phyloP scores from a whole-genome alignment of 495 filamentous ascomycete species.

The Patellaria atrata region DNA sequence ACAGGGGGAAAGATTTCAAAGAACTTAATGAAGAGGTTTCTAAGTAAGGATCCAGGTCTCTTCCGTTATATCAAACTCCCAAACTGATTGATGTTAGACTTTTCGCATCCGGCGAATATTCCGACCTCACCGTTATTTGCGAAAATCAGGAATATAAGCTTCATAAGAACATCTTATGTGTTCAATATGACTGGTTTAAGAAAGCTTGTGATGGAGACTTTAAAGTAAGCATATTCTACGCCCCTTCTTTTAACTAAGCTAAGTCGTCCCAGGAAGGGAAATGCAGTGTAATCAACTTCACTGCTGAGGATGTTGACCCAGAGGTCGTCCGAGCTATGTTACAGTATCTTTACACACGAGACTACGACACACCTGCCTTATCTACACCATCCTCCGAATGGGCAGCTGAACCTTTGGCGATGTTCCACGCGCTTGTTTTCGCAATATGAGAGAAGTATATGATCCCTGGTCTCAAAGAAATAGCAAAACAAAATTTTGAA shows the following conservation, averaged over 20 bases:
- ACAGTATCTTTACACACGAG: conserved; percentile 10
- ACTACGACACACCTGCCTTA: conserved; percentile 10
- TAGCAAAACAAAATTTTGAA: conserved; percentile 9
- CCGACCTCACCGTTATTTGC: conserved; percentile 9
- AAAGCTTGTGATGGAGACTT: conserved; percentile 5
- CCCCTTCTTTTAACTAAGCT: not conserved
- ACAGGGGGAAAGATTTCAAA: no score
- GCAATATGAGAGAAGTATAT: no score
- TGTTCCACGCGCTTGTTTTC: no score
- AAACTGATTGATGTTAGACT: conserved; percentile 3
- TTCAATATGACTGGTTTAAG: conserved; percentile 11
- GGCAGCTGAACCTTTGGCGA: conserved; percentile 7
- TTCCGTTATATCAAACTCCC: no score
- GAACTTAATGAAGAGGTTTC: not conserved
- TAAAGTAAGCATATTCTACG: not conserved
- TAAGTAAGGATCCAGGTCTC: not conserved
- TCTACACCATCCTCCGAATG: conserved; percentile 9
- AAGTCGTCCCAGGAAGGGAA: not conserved
- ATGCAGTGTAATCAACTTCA: conserved; percentile 4
- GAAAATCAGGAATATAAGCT: conserved; percentile 7
- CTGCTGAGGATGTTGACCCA: conserved; percentile 12
- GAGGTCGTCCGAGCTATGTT: conserved; percentile 12
- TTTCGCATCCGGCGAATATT: conserved; percentile 7
- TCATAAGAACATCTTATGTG: conserved; percentile 12
- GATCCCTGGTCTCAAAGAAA: conserved; percentile 7